Base-by-base conservation (phyloP, 139 green algal genomes). In the Chlorella sp. region DNA sequence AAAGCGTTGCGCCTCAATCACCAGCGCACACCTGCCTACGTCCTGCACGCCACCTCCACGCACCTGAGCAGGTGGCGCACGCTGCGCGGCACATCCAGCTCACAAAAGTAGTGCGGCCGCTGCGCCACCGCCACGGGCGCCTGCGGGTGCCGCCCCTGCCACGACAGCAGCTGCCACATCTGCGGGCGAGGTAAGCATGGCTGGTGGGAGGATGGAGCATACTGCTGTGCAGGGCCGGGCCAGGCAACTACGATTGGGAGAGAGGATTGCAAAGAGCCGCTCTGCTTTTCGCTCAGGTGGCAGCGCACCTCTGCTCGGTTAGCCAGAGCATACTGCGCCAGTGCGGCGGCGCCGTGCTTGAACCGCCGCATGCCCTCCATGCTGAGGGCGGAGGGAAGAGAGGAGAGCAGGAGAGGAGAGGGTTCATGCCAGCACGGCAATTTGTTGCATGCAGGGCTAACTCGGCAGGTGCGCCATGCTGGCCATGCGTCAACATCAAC, bases 31-130 rank as follows among this genome's bases (percentile, higher is more conserved):
- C 44, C 12, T 41, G 5, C 15, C 25, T 2, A 23, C 65, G 1
- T 44, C 65, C 32, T 28, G n/a, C 21, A 21, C 4, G 7, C 65
- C 21, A 32, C 69, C 38, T 57, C 36, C 69, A 30, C 63, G 39
- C 78, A 74, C 78, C 18, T 62, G 56, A 83, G 39, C 6, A 92
- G 63, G 32, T 86, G 84, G 34, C 41, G 67, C 36, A 95, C 67
- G 0, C 75, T 93, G 21, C 39, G 62, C 17, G 68, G 51, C 34
- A 94, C 80, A 44, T 95, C 88, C 32, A 97, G 87, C 86, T 97
- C 92, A 64, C 81, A 91, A 41, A 97, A 96, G 78, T 97, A 97
- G 82, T 96, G 91, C 23, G 91, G 88, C 78, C 92, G 91, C 23
- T 90, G 83, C 18, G 93, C 94, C 4, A 97, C 94, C 25, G 88